Conservation (phyloP, 306 rosid species). For the Lotus japonicus region DNA sequence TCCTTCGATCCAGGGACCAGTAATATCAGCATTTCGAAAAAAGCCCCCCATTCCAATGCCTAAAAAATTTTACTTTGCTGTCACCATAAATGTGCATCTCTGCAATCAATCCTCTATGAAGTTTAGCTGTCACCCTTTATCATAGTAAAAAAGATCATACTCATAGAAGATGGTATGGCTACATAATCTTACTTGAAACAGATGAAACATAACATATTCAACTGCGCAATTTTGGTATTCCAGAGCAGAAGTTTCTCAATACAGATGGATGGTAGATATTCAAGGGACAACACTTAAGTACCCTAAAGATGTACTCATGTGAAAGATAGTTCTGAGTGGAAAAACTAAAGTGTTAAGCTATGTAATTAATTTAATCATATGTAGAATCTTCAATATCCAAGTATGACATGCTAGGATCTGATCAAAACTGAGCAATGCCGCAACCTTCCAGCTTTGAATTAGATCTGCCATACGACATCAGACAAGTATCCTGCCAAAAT, state of each 20-base stretch:
- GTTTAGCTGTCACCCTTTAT: not conserved
- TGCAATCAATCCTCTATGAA: not conserved
- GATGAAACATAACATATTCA: not conserved
- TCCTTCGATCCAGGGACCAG: not conserved
- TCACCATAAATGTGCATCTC: slow-evolving; percentile 7
- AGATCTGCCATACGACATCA: slow-evolving; percentile 8
- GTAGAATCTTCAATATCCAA: not conserved
- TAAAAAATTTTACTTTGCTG: not conserved
- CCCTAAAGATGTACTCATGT: not conserved
- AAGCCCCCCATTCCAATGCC: not conserved
- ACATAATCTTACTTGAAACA: not conserved
- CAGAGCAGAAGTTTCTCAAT: not conserved
- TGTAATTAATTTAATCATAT: not conserved
- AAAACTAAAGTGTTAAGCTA: not conserved
- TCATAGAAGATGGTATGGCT: not conserved
- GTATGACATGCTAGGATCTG: slow-evolving; percentile 10
- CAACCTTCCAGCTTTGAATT: slow-evolving; percentile 1
- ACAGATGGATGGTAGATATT: not conserved
- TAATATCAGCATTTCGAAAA: not conserved
- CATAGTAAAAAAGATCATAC: not conserved
- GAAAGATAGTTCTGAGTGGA: not conserved
- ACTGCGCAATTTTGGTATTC: not conserved
- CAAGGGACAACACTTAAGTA: not conserved
- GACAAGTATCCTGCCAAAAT: not conserved
- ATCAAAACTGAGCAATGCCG: slow-evolving; percentile 11